A percentile compares a stretch with the other conserved stretches of the same genome.
These are phyloP conservation scores for Corchorus capsularis DNA, from an alignment of 345 rosid species.

Conservation along the genomic window DNA sequence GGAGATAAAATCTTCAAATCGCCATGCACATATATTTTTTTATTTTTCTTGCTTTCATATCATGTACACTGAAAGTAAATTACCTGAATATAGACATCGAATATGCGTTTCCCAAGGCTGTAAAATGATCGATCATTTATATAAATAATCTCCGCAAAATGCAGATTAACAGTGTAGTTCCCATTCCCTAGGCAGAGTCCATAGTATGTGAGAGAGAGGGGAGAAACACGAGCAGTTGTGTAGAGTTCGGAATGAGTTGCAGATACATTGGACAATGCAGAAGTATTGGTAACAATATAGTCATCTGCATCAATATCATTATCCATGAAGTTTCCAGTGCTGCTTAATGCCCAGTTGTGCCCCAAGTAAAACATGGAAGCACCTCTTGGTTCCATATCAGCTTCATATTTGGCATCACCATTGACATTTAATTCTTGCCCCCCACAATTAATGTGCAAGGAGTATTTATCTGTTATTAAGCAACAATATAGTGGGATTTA, in stretches of 20 bases:
- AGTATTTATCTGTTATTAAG: slow-evolving; percentile 45
- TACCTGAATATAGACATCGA: slow-evolving; percentile 85
- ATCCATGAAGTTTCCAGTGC: slow-evolving; percentile 91
- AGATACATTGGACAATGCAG: slow-evolving; percentile 50
- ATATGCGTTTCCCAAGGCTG: slow-evolving; percentile 71
- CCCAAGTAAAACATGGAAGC: slow-evolving; percentile 59
- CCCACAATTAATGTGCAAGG: slow-evolving; percentile 77
- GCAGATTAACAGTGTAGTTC: slow-evolving; percentile 76
- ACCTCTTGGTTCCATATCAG: slow-evolving; percentile 65
- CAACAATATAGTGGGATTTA: neutral
- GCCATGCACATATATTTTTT: neutral
- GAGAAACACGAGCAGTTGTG: slow-evolving; percentile 69
- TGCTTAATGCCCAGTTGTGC: slow-evolving; percentile 79
- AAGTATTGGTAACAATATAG: slow-evolving; percentile 52
- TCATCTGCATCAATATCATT: slow-evolving; percentile 59
- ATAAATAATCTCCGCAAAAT: slow-evolving; percentile 82
- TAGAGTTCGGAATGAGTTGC: slow-evolving; percentile 43
- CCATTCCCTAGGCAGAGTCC: slow-evolving; percentile 80
- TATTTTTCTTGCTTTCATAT: neutral
- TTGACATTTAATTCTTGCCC: slow-evolving; percentile 47
- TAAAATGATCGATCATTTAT: slow-evolving; percentile 49
- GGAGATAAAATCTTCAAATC: neutral
- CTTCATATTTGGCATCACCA: slow-evolving; percentile 44
- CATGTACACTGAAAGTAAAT: neutral
- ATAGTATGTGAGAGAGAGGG: slow-evolving; percentile 79